Evolutionary conservation across 139 green algal genomes (phyloP).

Genomic region (Volvox africanus): DNA sequence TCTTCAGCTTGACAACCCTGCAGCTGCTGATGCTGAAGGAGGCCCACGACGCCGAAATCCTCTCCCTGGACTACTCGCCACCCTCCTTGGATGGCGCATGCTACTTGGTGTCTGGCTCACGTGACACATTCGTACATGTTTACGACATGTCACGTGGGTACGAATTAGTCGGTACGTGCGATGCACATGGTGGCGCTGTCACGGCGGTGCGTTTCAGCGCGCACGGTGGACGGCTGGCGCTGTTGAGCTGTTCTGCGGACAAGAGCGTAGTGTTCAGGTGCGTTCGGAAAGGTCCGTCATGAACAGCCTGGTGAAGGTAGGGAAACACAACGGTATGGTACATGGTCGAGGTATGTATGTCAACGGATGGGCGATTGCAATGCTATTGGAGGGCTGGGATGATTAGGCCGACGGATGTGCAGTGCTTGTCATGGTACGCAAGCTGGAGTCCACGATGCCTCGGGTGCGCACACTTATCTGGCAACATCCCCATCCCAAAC

Average conservation of each 20-base stretch:
- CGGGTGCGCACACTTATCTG: too few relatives aligned
- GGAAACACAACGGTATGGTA: too few relatives aligned
- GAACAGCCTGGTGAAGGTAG: too few relatives aligned
- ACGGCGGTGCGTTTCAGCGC: slow-evolving; percentile 66
- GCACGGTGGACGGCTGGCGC: slow-evolving; percentile 51
- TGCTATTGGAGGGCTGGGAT: too few relatives aligned
- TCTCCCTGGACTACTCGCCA: slow-evolving; percentile 63
- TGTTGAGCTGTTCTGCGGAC: slow-evolving; percentile 62
- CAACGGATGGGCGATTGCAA: too few relatives aligned
- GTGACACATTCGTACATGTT: slow-evolving; percentile 68
- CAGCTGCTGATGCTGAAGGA: slow-evolving; percentile 53
- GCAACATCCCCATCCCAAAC: too few relatives aligned
- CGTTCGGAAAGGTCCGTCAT: neutral
- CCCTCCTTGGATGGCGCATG: slow-evolving; percentile 17
- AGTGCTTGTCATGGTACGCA: neutral
- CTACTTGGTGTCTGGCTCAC: slow-evolving; percentile 63
- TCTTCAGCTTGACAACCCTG: slow-evolving; percentile 60
- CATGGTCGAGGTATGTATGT: too few relatives aligned
- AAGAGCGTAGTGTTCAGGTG: slow-evolving; percentile 61
- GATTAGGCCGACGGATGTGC: neutral
- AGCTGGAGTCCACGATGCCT: neutral
- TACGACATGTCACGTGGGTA: slow-evolving; percentile 60
- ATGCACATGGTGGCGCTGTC: slow-evolving; percentile 67
- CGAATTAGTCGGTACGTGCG: slow-evolving; percentile 66
- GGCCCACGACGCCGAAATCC: slow-evolving; percentile 69